phyloP scores from a whole-genome alignment of 2,329 filamentous ascomycete genomes.

The Ophiosphaerella korrae region DNA sequence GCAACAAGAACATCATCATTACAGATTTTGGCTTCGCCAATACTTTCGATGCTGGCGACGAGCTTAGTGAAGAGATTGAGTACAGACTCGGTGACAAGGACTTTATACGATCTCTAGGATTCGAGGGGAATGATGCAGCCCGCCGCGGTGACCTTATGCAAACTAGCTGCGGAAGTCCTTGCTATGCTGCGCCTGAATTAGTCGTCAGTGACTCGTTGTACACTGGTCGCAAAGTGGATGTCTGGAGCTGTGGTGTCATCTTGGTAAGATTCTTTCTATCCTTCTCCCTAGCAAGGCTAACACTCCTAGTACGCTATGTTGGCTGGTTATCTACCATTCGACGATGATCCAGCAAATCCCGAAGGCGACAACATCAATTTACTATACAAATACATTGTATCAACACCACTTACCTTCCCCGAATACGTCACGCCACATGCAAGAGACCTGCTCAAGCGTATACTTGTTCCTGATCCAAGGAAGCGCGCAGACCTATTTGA shows the following conservation, averaged over 20 bases:
- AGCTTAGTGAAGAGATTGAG: constrained; percentile 88
- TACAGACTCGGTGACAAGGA: constrained; percentile 85
- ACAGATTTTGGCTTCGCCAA: constrained; percentile 99
- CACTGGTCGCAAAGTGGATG: constrained; percentile 95
- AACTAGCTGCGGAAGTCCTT: constrained; percentile 97
- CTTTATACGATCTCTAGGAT: constrained; percentile 81
- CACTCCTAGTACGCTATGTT: constrained; percentile 88
- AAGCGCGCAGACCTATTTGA: constrained; percentile 96
- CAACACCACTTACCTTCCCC: constrained; percentile 93
- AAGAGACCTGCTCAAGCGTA: constrained; percentile 86
- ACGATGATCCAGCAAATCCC: constrained; percentile 96
- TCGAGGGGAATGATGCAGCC: constrained; percentile 79
- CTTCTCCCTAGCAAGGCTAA: constrained; percentile 9
- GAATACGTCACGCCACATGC: constrained; percentile 99
- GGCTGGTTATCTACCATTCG: constrained; percentile 94
- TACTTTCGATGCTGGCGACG: constrained; percentile 88
- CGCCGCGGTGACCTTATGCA: constrained; percentile 96
- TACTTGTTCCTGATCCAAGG: constrained; percentile 91
- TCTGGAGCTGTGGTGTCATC: constrained; percentile 99
- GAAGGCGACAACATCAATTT: constrained; percentile 99
- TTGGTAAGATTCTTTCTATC: constrained; percentile 68
- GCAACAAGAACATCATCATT: constrained; percentile 98
- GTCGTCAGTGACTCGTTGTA: constrained; percentile 98
- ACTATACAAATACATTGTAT: constrained; percentile 98
- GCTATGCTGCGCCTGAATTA: constrained; percentile 94